Base-by-base conservation (phyloP, 2,329 filamentous ascomycete species). In the Penicillium digitatum region DNA sequence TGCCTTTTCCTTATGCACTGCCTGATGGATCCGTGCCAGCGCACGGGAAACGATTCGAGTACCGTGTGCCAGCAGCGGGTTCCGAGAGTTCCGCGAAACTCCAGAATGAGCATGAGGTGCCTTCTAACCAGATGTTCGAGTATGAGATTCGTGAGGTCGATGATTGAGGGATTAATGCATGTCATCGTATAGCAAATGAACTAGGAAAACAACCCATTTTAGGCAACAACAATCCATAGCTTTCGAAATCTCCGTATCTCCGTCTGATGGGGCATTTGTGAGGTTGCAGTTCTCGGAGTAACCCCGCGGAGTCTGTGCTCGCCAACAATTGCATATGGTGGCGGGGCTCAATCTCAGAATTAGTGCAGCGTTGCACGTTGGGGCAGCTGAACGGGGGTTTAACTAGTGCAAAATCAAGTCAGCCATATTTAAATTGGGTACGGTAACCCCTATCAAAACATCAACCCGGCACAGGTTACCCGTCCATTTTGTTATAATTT, bases 21-120 rank as follows among this genome's bases (percentile, higher is more conserved):
- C 71, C 76, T 0, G 74, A 71, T 6, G 77, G 74, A 14, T 66
- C 61, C 35, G 54, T 57, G 2, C 69, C 76, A 0, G 66, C 59
- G 0, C 47, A 71, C 0, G 77, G 75, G 3, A 78, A 78, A 60
- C 72, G 64, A 49, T 77, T 77, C 45, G 84, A 88, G 66, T 85
- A 86, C 48, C 76, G 75, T 2, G 72, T 88, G n/a, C 86, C 86
- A 0, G 81, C 81, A 0, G 80, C 79, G 0, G 86, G 85, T 0
- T 69, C 70, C 0, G 82, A 87, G 60, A 80, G 78, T 22, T 76
- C 75, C 12, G 61, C 65, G 52, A 83, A 84, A 68, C 70, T 83
- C 68, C 67, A 74, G 38, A 76, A 82, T 57, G 78, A 80, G 65
- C 76, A 77, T 56, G 62, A 65, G 14, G 72, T 79, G 38, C 70